These are phyloP conservation scores for Corynespora cassiicola DNA, from an alignment of 2,329 filamentous ascomycete species.

Conservation along the genomic window DNA sequence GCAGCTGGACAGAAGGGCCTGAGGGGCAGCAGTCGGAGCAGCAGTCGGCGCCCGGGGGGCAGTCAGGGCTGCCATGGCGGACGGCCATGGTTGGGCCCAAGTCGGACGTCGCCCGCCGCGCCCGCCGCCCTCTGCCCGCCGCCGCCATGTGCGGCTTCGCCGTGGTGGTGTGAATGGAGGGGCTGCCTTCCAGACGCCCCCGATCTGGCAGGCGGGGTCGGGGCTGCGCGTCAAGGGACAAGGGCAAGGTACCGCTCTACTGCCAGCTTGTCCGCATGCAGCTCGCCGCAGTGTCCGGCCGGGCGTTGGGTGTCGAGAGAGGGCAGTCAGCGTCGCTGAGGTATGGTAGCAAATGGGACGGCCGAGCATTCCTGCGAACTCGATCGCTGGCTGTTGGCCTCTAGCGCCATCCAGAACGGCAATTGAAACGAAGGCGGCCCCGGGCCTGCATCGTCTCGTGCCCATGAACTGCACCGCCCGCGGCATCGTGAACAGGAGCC, in stretches of 20 bases:
- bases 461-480: background rate
- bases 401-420: conserved; percentile 17
- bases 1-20: conserved; percentile 12
- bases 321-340: background rate
- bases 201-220: conserved; percentile 18
- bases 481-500: conserved; percentile 7
- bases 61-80: conserved; percentile 16
- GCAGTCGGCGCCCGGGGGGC: too few species aligned
- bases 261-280: too few species aligned
- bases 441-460: background rate
- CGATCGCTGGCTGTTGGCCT: conserved; percentile 1
- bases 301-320: conserved; percentile 5
- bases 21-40: too few species aligned
- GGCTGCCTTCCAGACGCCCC: conserved; percentile 12
- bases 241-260: too few species aligned
- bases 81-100: conserved; percentile 14
- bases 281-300: background rate
- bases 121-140: conserved; percentile 15
- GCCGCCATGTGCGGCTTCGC: conserved; percentile 13
- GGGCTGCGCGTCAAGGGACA: background rate
- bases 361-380: background rate
- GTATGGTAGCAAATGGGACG: background rate
- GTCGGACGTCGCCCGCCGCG: conserved; percentile 1
- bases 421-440: conserved; percentile 15
- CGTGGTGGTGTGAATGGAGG: conserved; percentile 13